Percentiles rank a stretch among this genome's conserved stretches.
phyloP scores from a whole-genome alignment of 2,329 filamentous ascomycete species.

The Chaetomiaceae sp. region DNA sequence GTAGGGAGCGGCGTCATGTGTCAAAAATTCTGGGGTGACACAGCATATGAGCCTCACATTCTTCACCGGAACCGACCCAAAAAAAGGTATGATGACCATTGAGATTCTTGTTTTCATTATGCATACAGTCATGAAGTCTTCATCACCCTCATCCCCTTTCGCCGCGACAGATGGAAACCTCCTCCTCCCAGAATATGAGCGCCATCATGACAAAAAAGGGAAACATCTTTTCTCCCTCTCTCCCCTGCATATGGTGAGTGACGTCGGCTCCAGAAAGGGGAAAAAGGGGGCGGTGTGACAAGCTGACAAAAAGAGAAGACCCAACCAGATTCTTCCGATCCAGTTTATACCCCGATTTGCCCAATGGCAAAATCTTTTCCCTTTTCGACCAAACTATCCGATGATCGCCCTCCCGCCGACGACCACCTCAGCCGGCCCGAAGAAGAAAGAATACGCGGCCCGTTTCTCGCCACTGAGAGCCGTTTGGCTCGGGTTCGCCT shows the following conservation, averaged over 20 bases:
- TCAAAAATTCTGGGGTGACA: not conserved
- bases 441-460: too few species aligned
- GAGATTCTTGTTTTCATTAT: constrained; percentile 11
- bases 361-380: not conserved
- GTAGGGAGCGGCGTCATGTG: constrained; percentile 13
- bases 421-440: too few species aligned
- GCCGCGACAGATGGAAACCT: not conserved
- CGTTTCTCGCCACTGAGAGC: too few species aligned
- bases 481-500: too few species aligned
- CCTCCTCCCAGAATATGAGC: not conserved
- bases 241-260: not conserved
- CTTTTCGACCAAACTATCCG: too few species aligned
- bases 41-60: not conserved
- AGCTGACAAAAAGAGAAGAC: too few species aligned
- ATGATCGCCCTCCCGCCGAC: too few species aligned
- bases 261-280: too few species aligned
- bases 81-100: not conserved
- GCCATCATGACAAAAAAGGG: constrained; percentile 11
- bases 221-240: not conserved
- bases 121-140: constrained; percentile 16
- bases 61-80: not conserved
- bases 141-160: constrained; percentile 2
- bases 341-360: not conserved
- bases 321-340: too few species aligned
- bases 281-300: too few species aligned